Evolutionary conservation across 305 asterid species (phyloP), one percentile per base, ranked within the genome.

Genomic region (Fraxinus paxiana): DNA sequence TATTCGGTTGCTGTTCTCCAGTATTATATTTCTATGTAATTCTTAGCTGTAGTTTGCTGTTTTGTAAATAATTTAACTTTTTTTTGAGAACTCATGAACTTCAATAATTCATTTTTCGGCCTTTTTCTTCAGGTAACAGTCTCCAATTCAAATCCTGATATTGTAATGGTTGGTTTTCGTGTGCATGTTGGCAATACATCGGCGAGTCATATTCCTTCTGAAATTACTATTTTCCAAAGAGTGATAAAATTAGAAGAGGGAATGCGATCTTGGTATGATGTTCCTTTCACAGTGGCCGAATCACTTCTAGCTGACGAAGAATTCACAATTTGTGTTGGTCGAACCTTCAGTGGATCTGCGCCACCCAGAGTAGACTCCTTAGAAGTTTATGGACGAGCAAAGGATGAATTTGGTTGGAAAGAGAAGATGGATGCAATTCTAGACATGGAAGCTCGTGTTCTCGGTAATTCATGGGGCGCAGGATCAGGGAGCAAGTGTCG

Each of bases 401-500:
- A 96, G 90, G 99, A 96, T 86, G 99, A 96, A 86, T 96, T 94
- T 90, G 99, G 99, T 75, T 94, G 99, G 99, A 94, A 96, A 86
- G 99, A 96, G 86, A 94, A 96, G 89, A 94, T 96, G 96, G 98
- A 96, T 85, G 93, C 94, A 80, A 91, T 96, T 87, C 90, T 96
- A 79, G 97, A 96, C 86, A 96, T 94, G 97, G 98, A 96, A 90
- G 92, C 97, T 79, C 93, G 89, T 65, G 89, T 83, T 37, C 97
- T 92, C 83, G 98, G 97, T 80, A 88, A 85, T 86, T 90, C 95
- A 63, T 89, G 88, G 93, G 87, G 88, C 73, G 72, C 93, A 59
- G 92, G 92, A 69, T 90, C 98, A 33, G 88, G 92, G 72, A 93
- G 93, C 79, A 96, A 92, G 90, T 86, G 90, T 70, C 92, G 90